Percentiles rank a stretch among this genome's conserved stretches.
phyloP scores from a whole-genome alignment of 257 asterid species.

The Scutellaria minor region DNA sequence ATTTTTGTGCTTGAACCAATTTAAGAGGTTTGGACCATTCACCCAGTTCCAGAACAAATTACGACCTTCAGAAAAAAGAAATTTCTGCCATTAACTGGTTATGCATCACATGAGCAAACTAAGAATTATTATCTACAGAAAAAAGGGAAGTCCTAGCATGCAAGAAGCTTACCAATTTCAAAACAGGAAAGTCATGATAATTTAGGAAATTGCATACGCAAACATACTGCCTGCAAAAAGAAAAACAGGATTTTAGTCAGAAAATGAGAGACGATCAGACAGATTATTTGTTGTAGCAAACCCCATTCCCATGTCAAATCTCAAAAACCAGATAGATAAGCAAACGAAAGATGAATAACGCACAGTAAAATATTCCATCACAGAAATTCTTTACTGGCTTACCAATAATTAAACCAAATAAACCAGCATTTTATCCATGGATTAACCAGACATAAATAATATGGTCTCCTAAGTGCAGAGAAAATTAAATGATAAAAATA shows the following conservation, averaged over 20 bases:
- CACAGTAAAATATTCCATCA: neutral
- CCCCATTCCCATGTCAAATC: slow-evolving; percentile 10
- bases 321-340: neutral
- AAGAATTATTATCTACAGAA: slow-evolving; percentile 16
- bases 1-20: slow-evolving; percentile 36
- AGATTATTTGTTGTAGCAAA: neutral
- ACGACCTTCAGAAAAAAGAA: slow-evolving; percentile 33
- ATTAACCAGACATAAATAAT: neutral
- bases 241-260: slow-evolving; percentile 14
- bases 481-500: neutral
- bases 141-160: slow-evolving; percentile 12
- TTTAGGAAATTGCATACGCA: slow-evolving; percentile 66
- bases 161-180: slow-evolving; percentile 49
- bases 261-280: slow-evolving; percentile 20
- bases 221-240: slow-evolving; percentile 68
- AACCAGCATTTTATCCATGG: neutral
- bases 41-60: slow-evolving; percentile 40
- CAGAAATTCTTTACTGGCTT: neutral
- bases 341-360: slow-evolving; percentile 16
- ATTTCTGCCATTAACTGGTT: slow-evolving; percentile 7
- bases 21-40: slow-evolving; percentile 37
- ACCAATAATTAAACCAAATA: slow-evolving; percentile 8
- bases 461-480: neutral
- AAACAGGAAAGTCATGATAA: slow-evolving; percentile 39
- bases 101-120: slow-evolving; percentile 19